Conservation (phyloP, 257 asterid species). For the Henckelia pumila region DNA sequence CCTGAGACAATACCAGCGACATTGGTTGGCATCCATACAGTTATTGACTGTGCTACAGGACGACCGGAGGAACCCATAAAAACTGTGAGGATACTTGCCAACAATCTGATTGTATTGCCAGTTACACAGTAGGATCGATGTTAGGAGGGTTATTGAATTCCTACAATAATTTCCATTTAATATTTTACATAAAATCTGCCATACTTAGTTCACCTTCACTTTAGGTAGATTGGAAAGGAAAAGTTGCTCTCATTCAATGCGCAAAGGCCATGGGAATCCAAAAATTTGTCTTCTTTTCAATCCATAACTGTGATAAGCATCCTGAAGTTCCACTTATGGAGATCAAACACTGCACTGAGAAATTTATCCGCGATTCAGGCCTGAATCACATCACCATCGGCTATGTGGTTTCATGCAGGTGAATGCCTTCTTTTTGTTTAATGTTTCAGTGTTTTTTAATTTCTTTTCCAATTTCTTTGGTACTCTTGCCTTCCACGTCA, state of each 20-base stretch:
- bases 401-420: slow-evolving; percentile 99
- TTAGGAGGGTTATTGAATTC: background rate
- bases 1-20: slow-evolving; percentile 98
- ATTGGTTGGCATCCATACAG: slow-evolving; percentile 84
- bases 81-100: slow-evolving; percentile 54
- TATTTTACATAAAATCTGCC: slow-evolving; percentile 18
- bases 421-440: slow-evolving; percentile 20
- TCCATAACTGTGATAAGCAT: slow-evolving; percentile 97
- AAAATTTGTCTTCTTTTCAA: slow-evolving; percentile 81
- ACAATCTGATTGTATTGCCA: slow-evolving; percentile 10
- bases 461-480: slow-evolving; percentile 6
- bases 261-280: slow-evolving; percentile 69
- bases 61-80: slow-evolving; percentile 97
- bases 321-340: slow-evolving; percentile 99
- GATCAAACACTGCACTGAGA: slow-evolving; percentile 93
- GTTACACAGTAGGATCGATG: background rate
- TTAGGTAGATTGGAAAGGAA: slow-evolving; percentile 99
- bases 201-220: slow-evolving; percentile 33
- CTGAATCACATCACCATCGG: slow-evolving; percentile 74
- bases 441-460: slow-evolving; percentile 10
- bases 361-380: slow-evolving; percentile 77
- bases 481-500: slow-evolving; percentile 15
- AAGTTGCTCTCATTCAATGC: slow-evolving; percentile 96
- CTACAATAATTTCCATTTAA: background rate
- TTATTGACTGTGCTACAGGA: slow-evolving; percentile 98